A percentile compares a stretch with the other conserved stretches of the same genome.
These are phyloP conservation scores for Chrysoporthe cubensis DNA, from an alignment of 2,329 filamentous ascomycete species.

Conservation along the genomic window DNA sequence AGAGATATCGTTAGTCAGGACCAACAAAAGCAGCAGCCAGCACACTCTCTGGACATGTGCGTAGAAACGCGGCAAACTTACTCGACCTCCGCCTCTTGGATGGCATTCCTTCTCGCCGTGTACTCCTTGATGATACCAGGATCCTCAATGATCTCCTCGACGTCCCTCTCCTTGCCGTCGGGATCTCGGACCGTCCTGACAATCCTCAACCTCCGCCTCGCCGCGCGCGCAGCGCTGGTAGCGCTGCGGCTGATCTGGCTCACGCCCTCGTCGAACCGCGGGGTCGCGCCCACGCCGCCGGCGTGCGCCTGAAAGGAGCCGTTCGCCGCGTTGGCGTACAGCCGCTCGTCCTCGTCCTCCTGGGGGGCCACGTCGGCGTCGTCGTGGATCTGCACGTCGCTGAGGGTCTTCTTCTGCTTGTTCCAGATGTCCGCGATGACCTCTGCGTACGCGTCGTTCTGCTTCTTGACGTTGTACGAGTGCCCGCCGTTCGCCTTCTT, in stretches of 20 bases:
- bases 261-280: conserved; percentile 76
- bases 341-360: conserved; percentile 67
- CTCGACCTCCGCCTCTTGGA: conserved; percentile 74
- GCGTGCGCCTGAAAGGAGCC: conserved; percentile 11
- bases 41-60: not conserved
- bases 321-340: conserved; percentile 62
- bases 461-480: conserved; percentile 95
- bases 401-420: conserved; percentile 78
- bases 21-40: not conserved
- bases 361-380: conserved; percentile 63
- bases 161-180: conserved; percentile 59
- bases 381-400: conserved; percentile 70
- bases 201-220: conserved; percentile 73
- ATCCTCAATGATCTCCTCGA: conserved; percentile 75
- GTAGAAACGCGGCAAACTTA: no score
- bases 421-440: conserved; percentile 94
- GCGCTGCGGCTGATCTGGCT: conserved; percentile 78
- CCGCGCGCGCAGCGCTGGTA: conserved; percentile 60
- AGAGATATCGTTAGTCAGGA: conserved; percentile 27
- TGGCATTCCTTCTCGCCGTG: conserved; percentile 61
- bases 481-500: conserved; percentile 90
- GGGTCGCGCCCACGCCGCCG: conserved; percentile 69
- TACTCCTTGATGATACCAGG: conserved; percentile 89
- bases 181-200: conserved; percentile 59
- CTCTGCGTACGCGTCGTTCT: conserved; percentile 89